Base-by-base conservation (phyloP, 495 filamentous ascomycete genomes). In the Apiosordaria backusii region DNA sequence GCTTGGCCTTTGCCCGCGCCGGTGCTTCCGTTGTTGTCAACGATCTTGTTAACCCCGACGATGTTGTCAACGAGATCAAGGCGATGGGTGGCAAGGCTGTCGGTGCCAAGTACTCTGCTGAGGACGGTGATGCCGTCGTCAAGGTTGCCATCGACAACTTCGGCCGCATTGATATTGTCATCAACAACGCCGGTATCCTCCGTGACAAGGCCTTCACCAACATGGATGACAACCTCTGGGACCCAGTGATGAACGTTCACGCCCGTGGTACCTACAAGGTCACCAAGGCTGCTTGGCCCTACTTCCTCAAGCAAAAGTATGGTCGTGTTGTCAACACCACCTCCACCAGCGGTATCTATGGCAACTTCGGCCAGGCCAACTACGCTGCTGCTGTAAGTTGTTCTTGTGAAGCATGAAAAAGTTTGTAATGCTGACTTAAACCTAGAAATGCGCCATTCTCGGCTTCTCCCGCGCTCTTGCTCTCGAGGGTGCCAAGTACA, bases 341-440 rank as follows among this genome's bases (percentile, higher is more conserved):
- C 18, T 96, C 91, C 58, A 97, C 95, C 50, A 93, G 90, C 75
- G 95, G 95, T 79, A 97, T 99, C 80, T 99, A 99, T 72, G 95
- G 95, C 69, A 99, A 97, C 84, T 99, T 99, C 72, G 95, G 95
- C 63, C 95, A 99, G 81, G 93, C 95, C 72, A 98, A 99, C 82
- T 99, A 99, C 78, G 88, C 95, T 61, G 90, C 94, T 62, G 95
- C 96, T 21, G 87, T 90, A 86, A 77, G 87, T 80, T 5, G 60
- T 61, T 4, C 40, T 52, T 13, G 23, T 59, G 19, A 29, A 59
- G 16, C 35, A 13, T 45, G 13, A 45, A 15, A 45, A 13, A 15
- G 35, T 0, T 13, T 13, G 9, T 13, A 45, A 9, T 45, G 9
- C 71, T 75, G 23, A 73, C 60, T 25, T 10, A 1, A 27, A 53